phyloP scores from a whole-genome alignment of 495 filamentous ascomycete genomes.

The Podospora sp. region DNA sequence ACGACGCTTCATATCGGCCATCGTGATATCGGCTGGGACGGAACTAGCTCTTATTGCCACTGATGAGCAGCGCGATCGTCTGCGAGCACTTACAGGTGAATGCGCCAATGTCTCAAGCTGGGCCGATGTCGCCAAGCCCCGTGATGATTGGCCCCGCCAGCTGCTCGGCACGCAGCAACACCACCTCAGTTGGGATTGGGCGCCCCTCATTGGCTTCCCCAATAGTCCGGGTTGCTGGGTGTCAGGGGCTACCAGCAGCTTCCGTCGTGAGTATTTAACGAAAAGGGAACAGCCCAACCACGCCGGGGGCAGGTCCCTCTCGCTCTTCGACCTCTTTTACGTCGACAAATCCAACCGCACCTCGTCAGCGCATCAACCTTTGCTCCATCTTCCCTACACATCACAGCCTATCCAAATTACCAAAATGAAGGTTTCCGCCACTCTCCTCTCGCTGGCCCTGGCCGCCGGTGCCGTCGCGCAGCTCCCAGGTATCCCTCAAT shows the following conservation, averaged over 20 bases:
- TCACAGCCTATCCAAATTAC: no score
- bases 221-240: background rate
- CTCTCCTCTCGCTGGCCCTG: conserved; percentile 36
- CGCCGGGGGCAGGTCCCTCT: background rate
- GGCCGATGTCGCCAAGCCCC: conserved; percentile 3
- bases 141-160: conserved; percentile 1
- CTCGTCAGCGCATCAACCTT: background rate
- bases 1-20: background rate
- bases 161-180: conserved; percentile 6
- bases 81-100: conserved; percentile 5
- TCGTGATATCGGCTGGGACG: background rate
- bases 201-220: conserved; percentile 1
- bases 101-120: background rate
- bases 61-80: background rate
- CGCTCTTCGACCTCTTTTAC: background rate
- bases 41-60: background rate
- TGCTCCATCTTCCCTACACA: background rate
- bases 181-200: background rate
- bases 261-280: background rate
- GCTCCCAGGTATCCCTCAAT: conserved; percentile 51
- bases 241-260: background rate
- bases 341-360: background rate
- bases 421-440: conserved; percentile 43
- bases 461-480: conserved; percentile 43
- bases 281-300: background rate